Conservation (phyloP, 1,284 basidiomycete species). For the Sanguinoderma infundibulare region DNA sequence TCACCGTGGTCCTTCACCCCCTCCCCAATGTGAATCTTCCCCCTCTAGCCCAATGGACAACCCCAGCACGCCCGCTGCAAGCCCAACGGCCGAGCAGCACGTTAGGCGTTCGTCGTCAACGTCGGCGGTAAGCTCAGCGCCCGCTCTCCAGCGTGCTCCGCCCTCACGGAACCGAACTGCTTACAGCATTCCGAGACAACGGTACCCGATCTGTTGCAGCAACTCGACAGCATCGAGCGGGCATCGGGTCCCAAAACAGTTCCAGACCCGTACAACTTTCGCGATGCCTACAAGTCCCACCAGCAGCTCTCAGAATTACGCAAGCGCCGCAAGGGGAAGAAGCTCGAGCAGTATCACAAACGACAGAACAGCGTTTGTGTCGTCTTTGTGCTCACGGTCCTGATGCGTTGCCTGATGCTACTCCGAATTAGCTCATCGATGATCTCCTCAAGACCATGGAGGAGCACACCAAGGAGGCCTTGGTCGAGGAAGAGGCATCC, state of each 20-base stretch:
- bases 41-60: slow-evolving; percentile 18
- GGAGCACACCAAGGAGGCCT: slow-evolving; percentile 79
- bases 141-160: slow-evolving; percentile 7
- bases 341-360: slow-evolving; percentile 74
- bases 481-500: slow-evolving; percentile 62
- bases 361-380: slow-evolving; percentile 79
- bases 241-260: slow-evolving; percentile 16
- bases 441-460: slow-evolving; percentile 90
- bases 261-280: slow-evolving; percentile 66
- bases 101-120: slow-evolving; percentile 9
- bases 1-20: slow-evolving; percentile 7
- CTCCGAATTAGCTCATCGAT: slow-evolving; percentile 66
- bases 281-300: slow-evolving; percentile 59
- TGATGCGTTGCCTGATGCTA: neutral
- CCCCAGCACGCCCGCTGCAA: slow-evolving; percentile 2
- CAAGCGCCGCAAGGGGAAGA: slow-evolving; percentile 61
- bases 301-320: slow-evolving; percentile 65
- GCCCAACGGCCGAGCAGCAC: neutral
- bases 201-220: slow-evolving; percentile 28
- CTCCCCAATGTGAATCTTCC: slow-evolving; percentile 8
- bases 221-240: slow-evolving; percentile 34
- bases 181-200: slow-evolving; percentile 31
- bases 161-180: slow-evolving; percentile 18
- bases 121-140: neutral
- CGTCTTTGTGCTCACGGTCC: slow-evolving; percentile 6